phyloP scores from a whole-genome alignment of 208 protist species.

The Lotmaria passim region DNA sequence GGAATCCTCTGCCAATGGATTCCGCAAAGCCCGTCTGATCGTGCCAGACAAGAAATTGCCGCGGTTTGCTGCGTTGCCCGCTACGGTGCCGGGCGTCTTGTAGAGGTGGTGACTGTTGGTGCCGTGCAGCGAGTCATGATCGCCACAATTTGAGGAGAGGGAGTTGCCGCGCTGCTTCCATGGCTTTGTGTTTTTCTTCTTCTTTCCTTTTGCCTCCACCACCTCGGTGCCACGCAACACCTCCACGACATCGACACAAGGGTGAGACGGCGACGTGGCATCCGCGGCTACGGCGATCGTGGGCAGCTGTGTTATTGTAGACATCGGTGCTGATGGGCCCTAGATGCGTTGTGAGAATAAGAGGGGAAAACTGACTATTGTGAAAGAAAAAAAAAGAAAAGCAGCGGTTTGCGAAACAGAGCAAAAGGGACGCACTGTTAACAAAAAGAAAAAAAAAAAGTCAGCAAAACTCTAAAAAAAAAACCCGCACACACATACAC shows the following conservation, averaged over 20 bases:
- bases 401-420: background rate
- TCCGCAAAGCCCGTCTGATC: too few species aligned
- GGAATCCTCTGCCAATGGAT: too few species aligned
- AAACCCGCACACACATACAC: background rate
- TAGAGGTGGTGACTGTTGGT: background rate
- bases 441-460: conserved; percentile 14
- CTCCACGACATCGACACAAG: background rate
- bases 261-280: background rate
- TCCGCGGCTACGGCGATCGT: background rate
- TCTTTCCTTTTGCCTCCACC: background rate
- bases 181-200: background rate
- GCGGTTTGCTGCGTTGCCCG: too few species aligned
- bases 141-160: background rate
- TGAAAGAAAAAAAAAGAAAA: background rate
- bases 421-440: background rate
- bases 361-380: background rate
- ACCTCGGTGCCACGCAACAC: conserved; percentile 7
- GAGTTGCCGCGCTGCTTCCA: background rate
- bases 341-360: too few species aligned
- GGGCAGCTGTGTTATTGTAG: background rate
- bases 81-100: too few species aligned
- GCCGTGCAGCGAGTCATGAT: too few species aligned
- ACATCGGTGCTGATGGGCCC: too few species aligned
- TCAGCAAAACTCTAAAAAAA: too few species aligned
- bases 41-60: too few species aligned